A percentile compares a stretch with the other conserved stretches of the same genome.
Conservation (phyloP, 106 monocot genomes). For the Phalaenopsis aphrodite region DNA sequence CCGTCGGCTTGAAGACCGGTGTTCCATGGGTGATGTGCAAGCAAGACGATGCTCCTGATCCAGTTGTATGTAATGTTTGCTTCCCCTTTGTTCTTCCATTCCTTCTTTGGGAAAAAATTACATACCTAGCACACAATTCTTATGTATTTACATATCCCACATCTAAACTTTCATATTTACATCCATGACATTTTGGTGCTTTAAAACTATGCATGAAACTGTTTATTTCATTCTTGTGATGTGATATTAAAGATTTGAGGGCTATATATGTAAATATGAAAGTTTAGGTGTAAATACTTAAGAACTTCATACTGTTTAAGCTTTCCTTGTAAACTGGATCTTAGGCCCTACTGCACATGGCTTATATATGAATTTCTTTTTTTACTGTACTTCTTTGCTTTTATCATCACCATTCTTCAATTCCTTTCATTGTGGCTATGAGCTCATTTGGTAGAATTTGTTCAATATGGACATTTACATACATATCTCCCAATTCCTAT, state of each 20-base stretch:
- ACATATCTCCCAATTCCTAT: too few species aligned
- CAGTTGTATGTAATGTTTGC: slow-evolving; percentile 41
- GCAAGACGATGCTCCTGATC: slow-evolving; percentile 87
- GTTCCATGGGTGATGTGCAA: slow-evolving; percentile 97
- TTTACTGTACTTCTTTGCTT: neutral
- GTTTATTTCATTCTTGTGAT: too few species aligned
- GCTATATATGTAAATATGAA: too few species aligned
- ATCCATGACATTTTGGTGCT: too few species aligned
- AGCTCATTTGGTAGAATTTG: too few species aligned
- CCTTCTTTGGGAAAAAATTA: neutral
- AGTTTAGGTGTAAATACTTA: too few species aligned
- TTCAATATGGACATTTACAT: too few species aligned
- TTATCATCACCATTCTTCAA: neutral
- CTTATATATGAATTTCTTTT: neutral
- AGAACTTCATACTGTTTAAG: neutral
- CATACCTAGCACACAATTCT: too few species aligned
- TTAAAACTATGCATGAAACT: too few species aligned
- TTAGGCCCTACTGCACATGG: slow-evolving; percentile 2
- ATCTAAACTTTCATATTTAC: too few species aligned
- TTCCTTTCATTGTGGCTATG: neutral
- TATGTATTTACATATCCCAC: too few species aligned
- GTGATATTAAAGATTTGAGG: too few species aligned
- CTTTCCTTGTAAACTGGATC: neutral
- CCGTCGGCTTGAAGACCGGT: slow-evolving; percentile 52
- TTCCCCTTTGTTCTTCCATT: slow-evolving; percentile 1